Conservation (phyloP, 176 grass and related monocot genomes). For the Raddia guianensis region DNA sequence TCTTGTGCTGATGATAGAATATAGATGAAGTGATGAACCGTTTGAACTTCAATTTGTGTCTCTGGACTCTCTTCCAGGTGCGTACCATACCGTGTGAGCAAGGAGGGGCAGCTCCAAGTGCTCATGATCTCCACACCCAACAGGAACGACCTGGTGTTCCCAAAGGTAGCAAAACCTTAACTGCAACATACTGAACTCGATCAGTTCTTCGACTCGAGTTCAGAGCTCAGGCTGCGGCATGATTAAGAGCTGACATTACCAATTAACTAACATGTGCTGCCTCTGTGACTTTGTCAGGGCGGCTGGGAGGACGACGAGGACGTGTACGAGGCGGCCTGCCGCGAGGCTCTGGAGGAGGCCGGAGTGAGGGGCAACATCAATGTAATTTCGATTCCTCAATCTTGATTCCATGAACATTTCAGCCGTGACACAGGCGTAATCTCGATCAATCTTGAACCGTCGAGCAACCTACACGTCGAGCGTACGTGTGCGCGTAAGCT, state of each 20-base stretch:
- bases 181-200: background rate
- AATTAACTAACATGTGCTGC: background rate
- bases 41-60: too few relatives aligned
- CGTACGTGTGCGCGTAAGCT: background rate
- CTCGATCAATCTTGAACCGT: background rate
- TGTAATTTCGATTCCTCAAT: slow-evolving; percentile 39
- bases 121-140: slow-evolving; percentile 89
- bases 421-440: background rate
- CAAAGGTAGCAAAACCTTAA: slow-evolving; percentile 55
- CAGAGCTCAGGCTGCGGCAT: background rate
- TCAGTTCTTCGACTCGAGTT: background rate
- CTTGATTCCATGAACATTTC: background rate
- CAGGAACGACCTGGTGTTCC: slow-evolving; percentile 85
- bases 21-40: too few relatives aligned
- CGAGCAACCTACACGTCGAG: background rate
- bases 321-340: slow-evolving; percentile 74
- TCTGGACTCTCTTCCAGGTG: slow-evolving; percentile 33
- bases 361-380: slow-evolving; percentile 75
- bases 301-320: slow-evolving; percentile 95
- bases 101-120: slow-evolving; percentile 52
- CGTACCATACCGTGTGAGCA: slow-evolving; percentile 65
- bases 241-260: background rate
- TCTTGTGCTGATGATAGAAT: background rate
- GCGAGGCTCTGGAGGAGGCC: slow-evolving; percentile 90
- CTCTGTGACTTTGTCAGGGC: slow-evolving; percentile 45